Evolutionary conservation across 176 grass and related monocot genomes (phyloP).

Genomic region (Areca catechu): DNA sequence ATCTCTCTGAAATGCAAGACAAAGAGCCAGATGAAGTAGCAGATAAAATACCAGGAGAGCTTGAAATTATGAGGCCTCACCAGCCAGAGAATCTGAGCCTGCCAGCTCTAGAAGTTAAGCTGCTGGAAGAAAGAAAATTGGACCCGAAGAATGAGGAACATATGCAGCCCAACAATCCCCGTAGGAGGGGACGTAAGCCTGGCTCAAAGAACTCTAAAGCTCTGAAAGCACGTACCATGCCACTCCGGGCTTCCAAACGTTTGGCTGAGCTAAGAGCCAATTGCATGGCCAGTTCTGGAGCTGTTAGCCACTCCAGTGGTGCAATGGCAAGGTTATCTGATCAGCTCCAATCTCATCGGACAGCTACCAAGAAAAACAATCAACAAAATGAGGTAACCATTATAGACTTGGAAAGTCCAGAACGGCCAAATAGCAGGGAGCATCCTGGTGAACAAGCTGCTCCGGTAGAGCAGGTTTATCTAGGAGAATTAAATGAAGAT

Average conservation of each 20-base stretch:
- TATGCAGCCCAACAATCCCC: not conserved
- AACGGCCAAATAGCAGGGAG: no score
- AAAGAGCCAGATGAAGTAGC: no score
- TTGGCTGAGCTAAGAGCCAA: conserved; percentile 42
- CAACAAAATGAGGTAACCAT: no score
- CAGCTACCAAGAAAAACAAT: no score
- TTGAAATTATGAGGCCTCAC: no score
- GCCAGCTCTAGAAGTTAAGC: no score
- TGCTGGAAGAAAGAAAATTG: conserved; percentile 9
- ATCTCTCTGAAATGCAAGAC: no score
- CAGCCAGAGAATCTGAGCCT: no score
- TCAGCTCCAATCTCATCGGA: conserved; percentile 2
- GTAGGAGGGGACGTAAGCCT: not conserved
- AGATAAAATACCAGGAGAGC: no score
- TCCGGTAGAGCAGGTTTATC: not conserved
- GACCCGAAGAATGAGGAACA: conserved; percentile 25
- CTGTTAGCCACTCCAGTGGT: conserved; percentile 4
- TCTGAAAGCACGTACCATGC: conserved; percentile 20
- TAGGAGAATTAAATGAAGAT: not conserved
- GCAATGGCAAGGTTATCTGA: not conserved
- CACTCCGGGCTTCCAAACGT: conserved; percentile 41
- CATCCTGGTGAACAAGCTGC: no score
- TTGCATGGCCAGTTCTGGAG: conserved; percentile 14
- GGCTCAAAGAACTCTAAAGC: conserved; percentile 18
- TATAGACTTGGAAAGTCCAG: no score